Conservation (phyloP, 2,329 filamentous ascomycete genomes). For the Simplicillium aogashimaense region DNA sequence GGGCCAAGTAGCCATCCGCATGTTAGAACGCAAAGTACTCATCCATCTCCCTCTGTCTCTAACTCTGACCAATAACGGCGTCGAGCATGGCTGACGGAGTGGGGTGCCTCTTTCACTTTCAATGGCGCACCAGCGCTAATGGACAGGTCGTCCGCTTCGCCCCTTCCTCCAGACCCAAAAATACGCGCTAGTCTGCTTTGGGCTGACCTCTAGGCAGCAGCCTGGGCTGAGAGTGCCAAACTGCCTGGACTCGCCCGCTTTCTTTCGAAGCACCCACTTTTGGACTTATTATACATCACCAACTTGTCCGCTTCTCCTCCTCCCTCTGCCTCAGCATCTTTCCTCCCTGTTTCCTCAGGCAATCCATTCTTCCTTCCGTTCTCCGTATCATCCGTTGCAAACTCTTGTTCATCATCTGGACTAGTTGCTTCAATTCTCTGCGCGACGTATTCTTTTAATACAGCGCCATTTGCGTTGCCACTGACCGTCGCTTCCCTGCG, state of each 20-base stretch:
- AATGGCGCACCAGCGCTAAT: not conserved
- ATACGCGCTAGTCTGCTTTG: constrained; percentile 8
- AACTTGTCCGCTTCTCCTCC: constrained; percentile 7
- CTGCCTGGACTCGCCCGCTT: too few species aligned
- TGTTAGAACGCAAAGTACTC: too few species aligned
- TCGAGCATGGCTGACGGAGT: too few species aligned
- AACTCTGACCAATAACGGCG: too few species aligned
- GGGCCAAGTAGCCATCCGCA: too few species aligned
- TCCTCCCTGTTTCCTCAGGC: constrained; percentile 2
- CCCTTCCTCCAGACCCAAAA: not conserved
- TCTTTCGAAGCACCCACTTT: constrained; percentile 6
- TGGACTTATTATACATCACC: constrained; percentile 9
- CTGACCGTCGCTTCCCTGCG: constrained; percentile 3
- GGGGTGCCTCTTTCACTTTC: too few species aligned
- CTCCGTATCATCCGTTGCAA: constrained; percentile 1
- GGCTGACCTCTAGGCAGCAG: constrained; percentile 12
- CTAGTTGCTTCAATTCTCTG: constrained; percentile 2
- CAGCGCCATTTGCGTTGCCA: not conserved
- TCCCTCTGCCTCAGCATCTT: constrained; percentile 1
- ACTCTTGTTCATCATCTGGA: constrained; percentile 10
- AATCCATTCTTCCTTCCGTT: too few species aligned
- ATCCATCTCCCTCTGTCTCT: too few species aligned
- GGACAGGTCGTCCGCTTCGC: not conserved
- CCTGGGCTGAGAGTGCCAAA: constrained; percentile 9
- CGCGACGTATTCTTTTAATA: not conserved